A percentile compares a stretch with the other conserved stretches of the same genome.
Conservation (phyloP, 2,329 filamentous ascomycete genomes). For the Ascosphaera apis region DNA sequence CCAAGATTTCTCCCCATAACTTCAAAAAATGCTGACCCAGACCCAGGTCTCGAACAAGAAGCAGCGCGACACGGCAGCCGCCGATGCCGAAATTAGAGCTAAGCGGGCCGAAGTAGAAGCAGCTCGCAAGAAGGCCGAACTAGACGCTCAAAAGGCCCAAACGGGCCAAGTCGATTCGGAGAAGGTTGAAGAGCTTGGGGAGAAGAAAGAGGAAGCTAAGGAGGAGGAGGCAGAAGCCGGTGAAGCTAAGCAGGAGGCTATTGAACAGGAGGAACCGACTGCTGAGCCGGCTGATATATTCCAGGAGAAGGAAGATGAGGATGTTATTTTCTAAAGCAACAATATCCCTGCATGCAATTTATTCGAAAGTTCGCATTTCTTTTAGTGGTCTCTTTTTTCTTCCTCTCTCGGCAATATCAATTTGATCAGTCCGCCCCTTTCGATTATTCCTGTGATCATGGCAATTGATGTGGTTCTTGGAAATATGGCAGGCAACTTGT, state of each 20-base stretch:
- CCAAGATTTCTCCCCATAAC: background rate
- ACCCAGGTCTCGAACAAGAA: constrained; percentile 52
- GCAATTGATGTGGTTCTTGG: too few species aligned
- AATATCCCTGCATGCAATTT: too few species aligned
- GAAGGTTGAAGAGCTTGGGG: background rate
- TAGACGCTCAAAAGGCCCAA: background rate
- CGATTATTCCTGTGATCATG: too few species aligned
- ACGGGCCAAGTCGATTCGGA: background rate
- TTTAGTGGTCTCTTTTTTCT: too few species aligned
- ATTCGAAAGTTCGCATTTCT: too few species aligned
- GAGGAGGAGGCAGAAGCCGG: background rate
- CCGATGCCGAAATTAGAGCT: constrained; percentile 52
- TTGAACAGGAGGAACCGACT: background rate
- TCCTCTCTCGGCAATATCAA: too few species aligned
- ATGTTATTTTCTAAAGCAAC: constrained; percentile 47
- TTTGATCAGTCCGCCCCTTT: too few species aligned
- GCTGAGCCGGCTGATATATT: constrained; percentile 32
- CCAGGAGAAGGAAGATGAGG: constrained; percentile 48
- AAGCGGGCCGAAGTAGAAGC: constrained; percentile 31
- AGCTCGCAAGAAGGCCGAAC: background rate
- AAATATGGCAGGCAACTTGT: too few species aligned
- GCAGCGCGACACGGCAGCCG: constrained; percentile 48
- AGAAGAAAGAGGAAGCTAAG: background rate
- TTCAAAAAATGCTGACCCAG: background rate
- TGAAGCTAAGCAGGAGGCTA: background rate